These are phyloP conservation scores for Teunomyces cretensis DNA, from an alignment of 805 yeast species.

Conservation along the genomic window DNA sequence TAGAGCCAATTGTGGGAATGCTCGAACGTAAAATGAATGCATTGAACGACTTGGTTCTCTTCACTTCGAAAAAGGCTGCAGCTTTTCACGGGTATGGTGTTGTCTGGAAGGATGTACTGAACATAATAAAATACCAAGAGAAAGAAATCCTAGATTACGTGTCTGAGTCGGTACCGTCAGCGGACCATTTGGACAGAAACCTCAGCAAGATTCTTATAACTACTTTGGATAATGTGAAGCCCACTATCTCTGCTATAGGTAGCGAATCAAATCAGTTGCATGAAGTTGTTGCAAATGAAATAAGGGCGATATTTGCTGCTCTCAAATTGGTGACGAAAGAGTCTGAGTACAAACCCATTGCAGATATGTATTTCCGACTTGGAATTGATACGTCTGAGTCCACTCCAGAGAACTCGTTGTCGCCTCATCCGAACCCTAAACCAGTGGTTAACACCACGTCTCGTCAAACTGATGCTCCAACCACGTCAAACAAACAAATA, in stretches of 20 bases:
- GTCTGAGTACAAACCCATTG: not conserved
- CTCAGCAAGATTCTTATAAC: not conserved
- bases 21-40: slow-evolving; percentile 31
- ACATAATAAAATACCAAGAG: slow-evolving; percentile 26
- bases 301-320: slow-evolving; percentile 18
- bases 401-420: not conserved
- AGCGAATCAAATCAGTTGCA: slow-evolving; percentile 8
- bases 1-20: slow-evolving; percentile 31
- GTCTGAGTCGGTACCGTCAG: slow-evolving; percentile 7
- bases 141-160: slow-evolving; percentile 16
- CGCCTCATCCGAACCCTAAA: not conserved
- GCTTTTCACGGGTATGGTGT: slow-evolving; percentile 25
- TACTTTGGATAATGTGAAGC: slow-evolving; percentile 1
- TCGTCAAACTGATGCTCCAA: not conserved
- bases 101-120: slow-evolving; percentile 28
- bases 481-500: not conserved
- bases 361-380: not conserved
- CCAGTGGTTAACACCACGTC: not conserved
- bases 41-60: slow-evolving; percentile 20
- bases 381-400: not conserved
- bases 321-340: not conserved
- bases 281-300: slow-evolving; percentile 20
- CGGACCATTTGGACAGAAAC: not conserved
- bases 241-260: not conserved
- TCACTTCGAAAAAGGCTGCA: slow-evolving; percentile 26